A percentile compares a stretch with the other conserved stretches of the same genome.
phyloP scores from a whole-genome alignment of 2,329 filamentous ascomycete species.

The Verticillium albo-atrum region DNA sequence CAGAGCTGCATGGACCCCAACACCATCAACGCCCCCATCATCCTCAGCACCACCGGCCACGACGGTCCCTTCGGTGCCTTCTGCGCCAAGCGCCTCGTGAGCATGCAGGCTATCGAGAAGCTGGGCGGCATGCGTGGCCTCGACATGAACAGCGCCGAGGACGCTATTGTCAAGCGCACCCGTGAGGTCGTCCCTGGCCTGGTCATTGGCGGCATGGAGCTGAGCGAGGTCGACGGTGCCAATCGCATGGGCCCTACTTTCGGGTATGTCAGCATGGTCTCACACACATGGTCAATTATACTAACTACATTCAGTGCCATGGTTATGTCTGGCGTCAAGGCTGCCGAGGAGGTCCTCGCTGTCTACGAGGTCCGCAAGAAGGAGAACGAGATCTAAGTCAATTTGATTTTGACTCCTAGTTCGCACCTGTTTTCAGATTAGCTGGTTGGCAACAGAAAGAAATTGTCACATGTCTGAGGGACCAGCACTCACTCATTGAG shows the following conservation, averaged over 20 bases:
- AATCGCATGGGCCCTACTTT: constrained; percentile 69
- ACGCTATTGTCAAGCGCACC: constrained; percentile 89
- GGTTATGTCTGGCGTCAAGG: constrained; percentile 83
- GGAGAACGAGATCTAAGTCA: constrained; percentile 59
- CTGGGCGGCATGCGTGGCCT: constrained; percentile 89
- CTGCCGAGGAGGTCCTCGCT: constrained; percentile 77
- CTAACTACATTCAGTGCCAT: constrained; percentile 67
- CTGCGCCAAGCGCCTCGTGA: constrained; percentile 83
- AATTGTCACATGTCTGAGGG: not conserved
- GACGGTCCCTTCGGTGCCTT: constrained; percentile 91
- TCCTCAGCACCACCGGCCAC: constrained; percentile 88
- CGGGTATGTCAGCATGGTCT: not conserved
- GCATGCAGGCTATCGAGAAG: constrained; percentile 78
- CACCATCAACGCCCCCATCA: constrained; percentile 87
- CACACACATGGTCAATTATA: not conserved
- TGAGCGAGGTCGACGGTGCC: constrained; percentile 84
- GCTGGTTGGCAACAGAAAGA: not conserved
- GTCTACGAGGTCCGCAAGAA: constrained; percentile 74
- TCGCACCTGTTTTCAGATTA: not conserved
- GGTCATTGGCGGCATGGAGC: constrained; percentile 92
- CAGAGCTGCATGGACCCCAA: constrained; percentile 97
- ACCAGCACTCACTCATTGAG: not conserved
- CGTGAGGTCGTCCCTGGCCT: constrained; percentile 83
- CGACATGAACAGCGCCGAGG: constrained; percentile 88
- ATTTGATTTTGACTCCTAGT: not conserved